Evolutionary conservation across 306 rosid genomes (phyloP).

Genomic region (Glycine tomentella): DNA sequence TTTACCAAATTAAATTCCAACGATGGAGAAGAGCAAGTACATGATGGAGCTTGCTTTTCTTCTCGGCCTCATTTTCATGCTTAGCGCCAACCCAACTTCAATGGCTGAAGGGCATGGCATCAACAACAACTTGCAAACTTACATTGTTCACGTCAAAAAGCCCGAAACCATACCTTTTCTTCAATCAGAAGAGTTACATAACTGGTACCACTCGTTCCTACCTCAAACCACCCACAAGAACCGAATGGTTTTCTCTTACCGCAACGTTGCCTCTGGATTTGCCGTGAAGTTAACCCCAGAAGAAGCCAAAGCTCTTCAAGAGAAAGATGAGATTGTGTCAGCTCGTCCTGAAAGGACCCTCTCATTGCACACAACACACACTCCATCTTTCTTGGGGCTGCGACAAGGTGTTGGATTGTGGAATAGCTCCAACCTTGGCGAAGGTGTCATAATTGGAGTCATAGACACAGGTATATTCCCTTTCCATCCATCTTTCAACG

Average conservation of each 20-base stretch:
- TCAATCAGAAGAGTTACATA: conserved; percentile 54
- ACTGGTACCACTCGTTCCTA: conserved; percentile 69
- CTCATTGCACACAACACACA: conserved; percentile 71
- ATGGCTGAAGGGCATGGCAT: conserved; percentile 28
- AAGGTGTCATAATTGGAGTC: conserved; percentile 73
- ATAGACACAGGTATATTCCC: conserved; percentile 75
- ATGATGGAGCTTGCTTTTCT: conserved; percentile 40
- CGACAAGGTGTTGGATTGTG: conserved; percentile 60
- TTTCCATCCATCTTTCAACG: conserved; percentile 68
- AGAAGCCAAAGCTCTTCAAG: conserved; percentile 61
- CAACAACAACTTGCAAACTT: conserved; percentile 43
- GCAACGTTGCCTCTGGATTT: conserved; percentile 64
- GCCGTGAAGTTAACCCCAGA: conserved; percentile 63
- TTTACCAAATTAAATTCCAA: conserved; percentile 14
- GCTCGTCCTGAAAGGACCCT: conserved; percentile 55
- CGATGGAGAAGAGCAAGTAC: conserved; percentile 48
- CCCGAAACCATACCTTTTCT: conserved; percentile 39
- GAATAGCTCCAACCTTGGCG: conserved; percentile 66
- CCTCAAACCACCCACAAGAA: conserved; percentile 43
- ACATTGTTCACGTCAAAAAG: conserved; percentile 65
- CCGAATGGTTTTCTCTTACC: conserved; percentile 57
- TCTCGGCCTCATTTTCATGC: conserved; percentile 45
- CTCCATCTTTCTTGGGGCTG: conserved; percentile 73
- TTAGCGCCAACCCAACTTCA: conserved; percentile 35
- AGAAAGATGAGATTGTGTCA: conserved; percentile 62